phyloP scores from a whole-genome alignment of 2,329 filamentous ascomycete species.

The Exophiala spinifera region DNA sequence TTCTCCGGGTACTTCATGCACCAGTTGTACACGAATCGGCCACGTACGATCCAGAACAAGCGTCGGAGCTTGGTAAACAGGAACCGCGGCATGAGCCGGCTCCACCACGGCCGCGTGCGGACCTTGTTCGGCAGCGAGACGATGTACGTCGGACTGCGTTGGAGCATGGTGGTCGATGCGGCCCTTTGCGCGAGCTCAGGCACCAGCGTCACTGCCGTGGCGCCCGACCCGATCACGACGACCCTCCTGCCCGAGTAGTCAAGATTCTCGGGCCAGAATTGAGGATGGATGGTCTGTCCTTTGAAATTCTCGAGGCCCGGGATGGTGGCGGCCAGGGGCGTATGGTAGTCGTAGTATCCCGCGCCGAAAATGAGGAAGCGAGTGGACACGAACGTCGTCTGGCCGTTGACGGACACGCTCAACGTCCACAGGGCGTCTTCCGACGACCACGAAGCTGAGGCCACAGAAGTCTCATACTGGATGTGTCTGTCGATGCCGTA shows the following conservation, averaged over 20 bases:
- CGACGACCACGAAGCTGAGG: conserved; percentile 53
- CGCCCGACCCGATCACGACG: conserved; percentile 71
- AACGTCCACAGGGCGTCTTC: conserved; percentile 51
- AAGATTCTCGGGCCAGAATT: conserved; percentile 70
- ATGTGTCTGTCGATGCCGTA: conserved; percentile 56
- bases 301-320: conserved; percentile 65
- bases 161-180: conserved; percentile 63
- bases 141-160: conserved; percentile 72
- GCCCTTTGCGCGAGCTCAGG: conserved; percentile 66
- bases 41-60: neutral
- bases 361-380: conserved; percentile 58
- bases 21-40: neutral
- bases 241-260: conserved; percentile 65
- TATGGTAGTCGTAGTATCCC: conserved; percentile 72
- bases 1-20: neutral
- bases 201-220: conserved; percentile 73
- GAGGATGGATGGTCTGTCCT: conserved; percentile 63
- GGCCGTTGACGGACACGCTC: conserved; percentile 22
- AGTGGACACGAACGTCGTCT: conserved; percentile 35
- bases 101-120: neutral
- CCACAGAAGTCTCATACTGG: conserved; percentile 49
- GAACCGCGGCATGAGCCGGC: neutral
- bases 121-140: conserved; percentile 32
- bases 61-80: neutral
- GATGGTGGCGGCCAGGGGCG: conserved; percentile 48